Evolutionary conservation across 73 alveolate genomes (phyloP).

Genomic region (Paraurostyla sp.): DNA sequence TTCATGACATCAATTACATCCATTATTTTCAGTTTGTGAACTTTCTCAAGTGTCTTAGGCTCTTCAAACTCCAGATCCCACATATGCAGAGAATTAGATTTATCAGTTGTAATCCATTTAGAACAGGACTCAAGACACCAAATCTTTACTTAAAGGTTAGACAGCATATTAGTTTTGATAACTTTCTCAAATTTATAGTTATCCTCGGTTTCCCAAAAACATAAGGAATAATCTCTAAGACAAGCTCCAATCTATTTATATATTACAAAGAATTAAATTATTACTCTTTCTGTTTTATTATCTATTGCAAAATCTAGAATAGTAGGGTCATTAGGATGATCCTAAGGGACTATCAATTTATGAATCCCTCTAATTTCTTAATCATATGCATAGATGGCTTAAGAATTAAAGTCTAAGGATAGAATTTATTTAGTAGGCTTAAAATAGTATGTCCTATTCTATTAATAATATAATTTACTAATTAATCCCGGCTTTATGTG

Average conservation of each 20-base stretch:
- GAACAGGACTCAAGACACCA: slow-evolving; percentile 56
- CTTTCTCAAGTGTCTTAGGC: slow-evolving; percentile 35
- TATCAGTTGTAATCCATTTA: slow-evolving; percentile 70
- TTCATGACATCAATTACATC: slow-evolving; percentile 63
- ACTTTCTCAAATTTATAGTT: slow-evolving; percentile 55
- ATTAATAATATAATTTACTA: background rate
- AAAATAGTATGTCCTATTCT: slow-evolving; percentile 39
- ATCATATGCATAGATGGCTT: slow-evolving; percentile 47
- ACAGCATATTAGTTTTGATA: slow-evolving; percentile 1
- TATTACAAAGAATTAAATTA: background rate
- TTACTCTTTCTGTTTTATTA: slow-evolving; percentile 44
- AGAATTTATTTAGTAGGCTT: slow-evolving; percentile 19
- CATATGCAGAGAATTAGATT: slow-evolving; percentile 44
- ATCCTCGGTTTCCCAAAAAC: slow-evolving; percentile 71
- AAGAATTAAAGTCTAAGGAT: slow-evolving; percentile 43
- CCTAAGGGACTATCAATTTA: slow-evolving; percentile 12
- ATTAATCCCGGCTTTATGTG: slow-evolving; percentile 55
- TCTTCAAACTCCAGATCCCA: slow-evolving; percentile 59
- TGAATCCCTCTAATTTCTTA: background rate
- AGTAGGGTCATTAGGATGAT: slow-evolving; percentile 59
- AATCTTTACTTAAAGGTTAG: slow-evolving; percentile 16
- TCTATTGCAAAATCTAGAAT: slow-evolving; percentile 59
- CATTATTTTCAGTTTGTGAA: slow-evolving; percentile 59
- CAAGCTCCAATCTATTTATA: slow-evolving; percentile 57
- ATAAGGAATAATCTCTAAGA: slow-evolving; percentile 57